Percentiles rank a stretch among this genome's conserved stretches.
Evolutionary conservation across 2,329 filamentous ascomycete species (phyloP).

Genomic region (Cladosporium sp.): DNA sequence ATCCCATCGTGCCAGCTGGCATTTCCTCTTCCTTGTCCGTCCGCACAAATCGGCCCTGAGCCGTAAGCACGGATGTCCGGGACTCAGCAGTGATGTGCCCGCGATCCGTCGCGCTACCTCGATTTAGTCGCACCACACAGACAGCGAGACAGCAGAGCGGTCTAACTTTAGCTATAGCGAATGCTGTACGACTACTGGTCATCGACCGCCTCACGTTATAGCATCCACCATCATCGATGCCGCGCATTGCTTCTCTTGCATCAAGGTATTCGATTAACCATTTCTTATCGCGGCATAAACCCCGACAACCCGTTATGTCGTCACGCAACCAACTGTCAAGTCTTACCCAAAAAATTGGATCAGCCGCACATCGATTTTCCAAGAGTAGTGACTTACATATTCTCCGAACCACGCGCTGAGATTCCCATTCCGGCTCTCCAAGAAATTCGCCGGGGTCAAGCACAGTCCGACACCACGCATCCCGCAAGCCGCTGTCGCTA

Average conservation of each 20-base stretch:
- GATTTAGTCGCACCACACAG: slow-evolving; percentile 4
- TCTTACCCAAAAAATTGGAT: background rate
- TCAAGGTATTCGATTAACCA: background rate
- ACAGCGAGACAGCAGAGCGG: background rate
- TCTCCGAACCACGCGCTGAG: slow-evolving; percentile 11
- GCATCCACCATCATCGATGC: background rate
- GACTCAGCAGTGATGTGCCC: slow-evolving; percentile 3
- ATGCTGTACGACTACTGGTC: background rate
- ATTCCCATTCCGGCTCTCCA: slow-evolving; percentile 9
- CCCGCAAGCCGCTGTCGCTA: background rate
- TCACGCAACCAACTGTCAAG: background rate
- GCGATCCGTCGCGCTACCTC: slow-evolving; percentile 2
- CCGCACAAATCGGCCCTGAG: slow-evolving; percentile 7
- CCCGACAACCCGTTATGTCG: background rate
- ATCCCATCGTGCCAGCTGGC: background rate
- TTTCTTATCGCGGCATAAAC: background rate
- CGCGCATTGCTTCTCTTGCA: background rate
- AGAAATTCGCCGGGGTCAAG: slow-evolving; percentile 2
- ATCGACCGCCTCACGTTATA: slow-evolving; percentile 3
- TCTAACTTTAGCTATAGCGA: slow-evolving; percentile 8
- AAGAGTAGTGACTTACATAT: background rate
- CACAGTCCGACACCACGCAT: background rate
- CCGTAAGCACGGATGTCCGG: slow-evolving; percentile 9
- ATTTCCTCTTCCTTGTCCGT: background rate
- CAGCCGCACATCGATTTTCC: slow-evolving; percentile 4